A percentile compares a stretch with the other conserved stretches of the same genome.
Evolutionary conservation across 108 stramenopile species (phyloP).

Genomic region (Nitzschia sp.): DNA sequence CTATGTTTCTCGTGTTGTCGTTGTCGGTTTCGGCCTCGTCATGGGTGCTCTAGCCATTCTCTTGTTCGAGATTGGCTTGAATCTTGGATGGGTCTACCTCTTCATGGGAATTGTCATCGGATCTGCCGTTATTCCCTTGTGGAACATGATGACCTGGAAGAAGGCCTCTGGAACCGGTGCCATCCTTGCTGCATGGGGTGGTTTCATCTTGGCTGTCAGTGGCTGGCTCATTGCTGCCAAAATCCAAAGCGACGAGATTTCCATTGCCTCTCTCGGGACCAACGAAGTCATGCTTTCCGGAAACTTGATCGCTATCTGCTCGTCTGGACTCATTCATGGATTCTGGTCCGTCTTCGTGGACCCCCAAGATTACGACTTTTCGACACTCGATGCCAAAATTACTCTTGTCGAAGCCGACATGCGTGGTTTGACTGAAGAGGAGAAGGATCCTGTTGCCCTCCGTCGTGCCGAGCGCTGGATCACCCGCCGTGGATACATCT

Average conservation of each 20-base stretch:
- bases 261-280: constrained; percentile 71
- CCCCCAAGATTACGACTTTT: constrained; percentile 87
- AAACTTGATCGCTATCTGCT: constrained; percentile 87
- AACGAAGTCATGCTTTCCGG: constrained; percentile 90
- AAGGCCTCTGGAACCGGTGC: constrained; percentile 88
- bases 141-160: constrained; percentile 86
- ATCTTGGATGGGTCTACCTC: constrained; percentile 93
- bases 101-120: constrained; percentile 94
- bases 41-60: constrained; percentile 76
- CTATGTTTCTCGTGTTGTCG: constrained; percentile 68
- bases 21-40: constrained; percentile 80
- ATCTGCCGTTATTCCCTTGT: constrained; percentile 88
- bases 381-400: constrained; percentile 55
- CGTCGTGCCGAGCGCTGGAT: constrained; percentile 75
- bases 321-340: constrained; percentile 71
- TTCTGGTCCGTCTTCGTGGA: constrained; percentile 69
- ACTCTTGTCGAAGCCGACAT: constrained; percentile 75
- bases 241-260: constrained; percentile 54
- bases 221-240: constrained; percentile 78
- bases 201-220: constrained; percentile 69
- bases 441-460: constrained; percentile 57
- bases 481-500: constrained; percentile 71
- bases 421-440: constrained; percentile 67
- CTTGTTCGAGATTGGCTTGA: constrained; percentile 61
- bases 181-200: constrained; percentile 79